Base-by-base conservation (phyloP, 495 filamentous ascomycete genomes). In the Trichoderma reesei region DNA sequence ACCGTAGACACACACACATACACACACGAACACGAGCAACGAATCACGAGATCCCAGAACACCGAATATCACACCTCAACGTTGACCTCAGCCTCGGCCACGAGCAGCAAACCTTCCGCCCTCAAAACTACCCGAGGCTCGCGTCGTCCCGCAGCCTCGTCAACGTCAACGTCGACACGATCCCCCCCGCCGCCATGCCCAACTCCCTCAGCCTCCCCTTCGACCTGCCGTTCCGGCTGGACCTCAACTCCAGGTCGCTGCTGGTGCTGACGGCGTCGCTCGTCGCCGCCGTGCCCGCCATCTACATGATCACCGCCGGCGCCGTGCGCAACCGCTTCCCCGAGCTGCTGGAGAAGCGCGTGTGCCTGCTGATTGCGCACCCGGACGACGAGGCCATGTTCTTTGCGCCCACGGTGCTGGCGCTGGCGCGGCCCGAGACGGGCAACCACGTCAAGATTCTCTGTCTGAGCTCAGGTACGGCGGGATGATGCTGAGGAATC, bases 311-410 rank as follows among this genome's bases (percentile, higher is more conserved):
- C 75, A 88, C 86, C 1, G 75, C 78, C 16, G 74, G 76, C 41
- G 78, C 85, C 31, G 76, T 80, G 33, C 71, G 76, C 65, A 69
- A 74, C 9, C 80, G 83, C 36, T 89, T 92, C 68, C 90, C 90
- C 0, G 83, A 74, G 62, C 79, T 96, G 64, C 78, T 78, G 65
- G 86, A 88, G 77, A 92, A 95, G 78, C 82, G 88, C 66, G 90
- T 96, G 66, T 88, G 88, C 70, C 82, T 98, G 36, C 79, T 98
- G 42, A 98, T 98, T 73, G 94, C 94, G 4, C 94, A 98, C 75
- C 94, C 94, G 0, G 94, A 98, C 74, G 94, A 98, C 67, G 94
- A 98, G 79, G 95, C 94, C 68, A 98, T 98, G 94, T 98, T 98
- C 80, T 98, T 98, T 76, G 85, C 93, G 65, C 94, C 94, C 0